phyloP scores from a whole-genome alignment of 257 asterid species.

The Fraxinus anomala region DNA sequence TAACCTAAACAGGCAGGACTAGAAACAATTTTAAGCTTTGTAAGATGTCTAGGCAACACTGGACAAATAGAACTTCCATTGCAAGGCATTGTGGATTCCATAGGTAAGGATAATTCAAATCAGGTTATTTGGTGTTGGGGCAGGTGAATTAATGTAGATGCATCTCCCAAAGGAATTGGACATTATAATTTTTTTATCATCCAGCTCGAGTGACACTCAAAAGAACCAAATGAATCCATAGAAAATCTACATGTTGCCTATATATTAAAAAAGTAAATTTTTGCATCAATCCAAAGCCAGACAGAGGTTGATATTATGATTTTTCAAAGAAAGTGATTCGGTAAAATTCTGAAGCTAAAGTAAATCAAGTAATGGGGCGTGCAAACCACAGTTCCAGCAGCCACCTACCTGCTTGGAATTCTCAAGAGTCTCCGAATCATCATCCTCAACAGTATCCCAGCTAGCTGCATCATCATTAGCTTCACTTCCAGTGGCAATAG shows the following conservation, averaged over 20 bases:
- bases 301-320: neutral
- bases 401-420: constrained; percentile 59
- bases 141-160: neutral
- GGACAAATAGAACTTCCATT: neutral
- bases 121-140: neutral
- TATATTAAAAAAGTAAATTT: neutral
- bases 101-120: neutral
- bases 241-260: neutral
- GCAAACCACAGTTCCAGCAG: constrained; percentile 24
- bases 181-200: neutral
- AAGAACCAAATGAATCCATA: neutral
- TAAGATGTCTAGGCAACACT: neutral
- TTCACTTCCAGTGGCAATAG: constrained; percentile 82
- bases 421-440: constrained; percentile 52
- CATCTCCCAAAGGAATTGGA: neutral
- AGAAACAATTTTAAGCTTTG: constrained; percentile 4
- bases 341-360: constrained; percentile 11
- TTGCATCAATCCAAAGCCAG: constrained; percentile 3
- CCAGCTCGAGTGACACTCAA: neutral
- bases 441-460: constrained; percentile 99
- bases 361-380: neutral
- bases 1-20: neutral
- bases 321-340: constrained; percentile 8
- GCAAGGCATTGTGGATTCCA: neutral
- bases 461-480: constrained; percentile 86